Percentiles rank a stretch among this genome's conserved stretches.
Conservation (phyloP, 1,284 basidiomycete species). For the Leccinum pallidistipes region DNA sequence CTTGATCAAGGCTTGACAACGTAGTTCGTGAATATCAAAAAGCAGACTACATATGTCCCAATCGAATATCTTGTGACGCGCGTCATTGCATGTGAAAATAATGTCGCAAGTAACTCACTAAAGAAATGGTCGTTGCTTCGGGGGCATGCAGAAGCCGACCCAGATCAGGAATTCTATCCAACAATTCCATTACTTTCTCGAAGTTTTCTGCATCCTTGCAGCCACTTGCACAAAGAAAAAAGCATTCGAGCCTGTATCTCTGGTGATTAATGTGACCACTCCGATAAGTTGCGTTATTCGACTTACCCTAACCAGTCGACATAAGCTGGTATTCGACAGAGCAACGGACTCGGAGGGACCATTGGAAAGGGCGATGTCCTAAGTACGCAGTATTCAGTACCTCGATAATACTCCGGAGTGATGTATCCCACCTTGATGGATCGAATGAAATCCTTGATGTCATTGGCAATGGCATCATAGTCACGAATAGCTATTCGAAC, state of each 20-base stretch:
- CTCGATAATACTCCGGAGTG: neutral
- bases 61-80: slow-evolving; percentile 8
- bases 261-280: neutral
- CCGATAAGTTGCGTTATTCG: neutral
- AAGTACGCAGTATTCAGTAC: neutral
- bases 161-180: slow-evolving; percentile 1
- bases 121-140: neutral
- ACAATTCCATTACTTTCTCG: neutral
- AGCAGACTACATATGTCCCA: slow-evolving; percentile 4
- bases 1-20: neutral
- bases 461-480: neutral
- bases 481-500: neutral
- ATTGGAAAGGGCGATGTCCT: neutral
- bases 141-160: slow-evolving; percentile 7
- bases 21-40: slow-evolving; percentile 10
- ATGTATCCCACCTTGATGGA: neutral
- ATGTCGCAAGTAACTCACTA: neutral
- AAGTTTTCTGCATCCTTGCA: neutral
- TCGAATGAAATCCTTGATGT: neutral
- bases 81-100: neutral
- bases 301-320: neutral
- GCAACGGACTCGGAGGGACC: neutral
- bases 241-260: neutral
- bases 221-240: neutral
- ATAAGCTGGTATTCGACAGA: neutral